Evolutionary conservation across 1,284 basidiomycete species (phyloP).

Genomic region (Moniliophthora roreri): DNA sequence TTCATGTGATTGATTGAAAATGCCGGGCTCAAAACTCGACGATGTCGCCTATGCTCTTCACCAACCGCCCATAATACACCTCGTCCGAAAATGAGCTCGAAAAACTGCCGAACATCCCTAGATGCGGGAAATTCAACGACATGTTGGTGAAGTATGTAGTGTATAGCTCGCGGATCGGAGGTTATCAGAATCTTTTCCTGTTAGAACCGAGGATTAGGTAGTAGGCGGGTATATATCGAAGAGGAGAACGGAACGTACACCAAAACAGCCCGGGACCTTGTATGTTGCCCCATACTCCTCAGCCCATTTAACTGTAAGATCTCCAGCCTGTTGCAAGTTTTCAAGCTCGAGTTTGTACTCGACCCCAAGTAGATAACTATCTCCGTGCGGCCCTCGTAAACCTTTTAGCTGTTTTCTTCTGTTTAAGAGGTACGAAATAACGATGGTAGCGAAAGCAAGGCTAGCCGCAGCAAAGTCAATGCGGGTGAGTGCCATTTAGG

Average conservation of each 20-base stretch:
- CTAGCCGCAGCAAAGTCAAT: background rate
- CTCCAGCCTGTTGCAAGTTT: background rate
- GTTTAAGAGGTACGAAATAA: background rate
- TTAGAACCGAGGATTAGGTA: background rate
- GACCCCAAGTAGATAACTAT: background rate
- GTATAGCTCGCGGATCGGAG: background rate
- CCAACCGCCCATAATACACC: background rate
- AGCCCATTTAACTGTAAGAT: background rate
- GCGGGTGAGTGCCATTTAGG: background rate
- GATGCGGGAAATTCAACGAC: background rate
- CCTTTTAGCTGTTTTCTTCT: background rate
- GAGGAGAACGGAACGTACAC: background rate
- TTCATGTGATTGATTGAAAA: constrained; percentile 1
- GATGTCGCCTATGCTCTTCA: constrained; percentile 1
- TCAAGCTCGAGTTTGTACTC: background rate
- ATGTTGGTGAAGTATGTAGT: background rate
- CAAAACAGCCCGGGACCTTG: background rate
- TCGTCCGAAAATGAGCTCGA: background rate
- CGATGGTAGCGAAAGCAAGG: background rate
- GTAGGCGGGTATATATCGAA: background rate
- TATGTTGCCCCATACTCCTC: background rate
- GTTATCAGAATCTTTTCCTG: background rate
- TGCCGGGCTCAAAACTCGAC: constrained; percentile 3
- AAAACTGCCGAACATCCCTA: background rate
- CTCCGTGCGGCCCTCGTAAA: background rate